phyloP scores from a whole-genome alignment of 2,329 filamentous ascomycete genomes.

The Meredithiella fracta region DNA sequence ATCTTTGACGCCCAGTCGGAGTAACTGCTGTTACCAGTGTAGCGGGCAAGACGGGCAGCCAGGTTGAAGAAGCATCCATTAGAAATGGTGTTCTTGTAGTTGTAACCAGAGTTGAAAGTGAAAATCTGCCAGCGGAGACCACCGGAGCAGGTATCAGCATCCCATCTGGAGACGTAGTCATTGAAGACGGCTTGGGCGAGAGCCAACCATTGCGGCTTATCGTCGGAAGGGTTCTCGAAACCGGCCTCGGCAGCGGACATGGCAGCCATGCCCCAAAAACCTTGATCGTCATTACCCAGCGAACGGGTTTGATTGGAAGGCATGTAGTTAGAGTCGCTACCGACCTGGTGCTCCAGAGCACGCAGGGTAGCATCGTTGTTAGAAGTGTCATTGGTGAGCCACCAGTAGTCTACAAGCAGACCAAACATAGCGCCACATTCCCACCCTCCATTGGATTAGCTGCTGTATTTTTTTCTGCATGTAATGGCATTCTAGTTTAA shows the following conservation, averaged over 20 bases:
- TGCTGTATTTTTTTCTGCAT: slow-evolving; percentile 21
- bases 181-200: slow-evolving; percentile 69
- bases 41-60: slow-evolving; percentile 54
- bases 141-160: slow-evolving; percentile 46
- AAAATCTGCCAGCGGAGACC: slow-evolving; percentile 80
- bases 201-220: slow-evolving; percentile 58
- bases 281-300: slow-evolving; percentile 58
- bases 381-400: slow-evolving; percentile 46
- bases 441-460: slow-evolving; percentile 33
- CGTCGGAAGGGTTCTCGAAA: slow-evolving; percentile 49
- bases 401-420: slow-evolving; percentile 56
- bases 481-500: slow-evolving; percentile 12
- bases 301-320: slow-evolving; percentile 46
- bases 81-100: slow-evolving; percentile 52
- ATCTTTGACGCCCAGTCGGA: slow-evolving; percentile 55
- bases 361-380: slow-evolving; percentile 46
- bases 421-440: slow-evolving; percentile 58
- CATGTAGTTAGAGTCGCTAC: slow-evolving; percentile 46
- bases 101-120: slow-evolving; percentile 54
- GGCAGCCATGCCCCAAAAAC: slow-evolving; percentile 73
- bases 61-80: slow-evolving; percentile 57
- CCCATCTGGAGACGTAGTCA: slow-evolving; percentile 56
- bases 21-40: slow-evolving; percentile 67
- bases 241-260: slow-evolving; percentile 64
- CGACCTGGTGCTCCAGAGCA: slow-evolving; percentile 44